Evolutionary conservation across 805 yeast genomes (phyloP).

Genomic region (Ogataea philodendri): DNA sequence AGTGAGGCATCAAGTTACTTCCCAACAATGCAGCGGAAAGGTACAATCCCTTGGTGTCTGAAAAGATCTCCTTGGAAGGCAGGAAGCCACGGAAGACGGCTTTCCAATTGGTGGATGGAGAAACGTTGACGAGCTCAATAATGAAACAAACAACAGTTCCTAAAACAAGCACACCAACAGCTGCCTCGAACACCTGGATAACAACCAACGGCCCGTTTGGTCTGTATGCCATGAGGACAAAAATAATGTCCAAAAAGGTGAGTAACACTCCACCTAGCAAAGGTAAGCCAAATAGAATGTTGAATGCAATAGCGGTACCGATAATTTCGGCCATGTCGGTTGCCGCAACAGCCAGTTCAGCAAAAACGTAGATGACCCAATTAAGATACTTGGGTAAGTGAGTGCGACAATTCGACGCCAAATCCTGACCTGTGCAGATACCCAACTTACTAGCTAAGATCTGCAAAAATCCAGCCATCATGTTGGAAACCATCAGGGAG

Average conservation of each 20-base stretch:
- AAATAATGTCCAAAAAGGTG: constrained; percentile 81
- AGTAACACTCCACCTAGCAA: constrained; percentile 77
- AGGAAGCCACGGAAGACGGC: constrained; percentile 71
- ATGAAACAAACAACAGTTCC: constrained; percentile 86
- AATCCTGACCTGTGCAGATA: constrained; percentile 88
- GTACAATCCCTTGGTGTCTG: constrained; percentile 67
- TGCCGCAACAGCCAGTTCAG: constrained; percentile 90
- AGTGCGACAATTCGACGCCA: constrained; percentile 81
- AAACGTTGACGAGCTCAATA: constrained; percentile 70
- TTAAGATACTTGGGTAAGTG: constrained; percentile 66
- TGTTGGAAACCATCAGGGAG: constrained; percentile 72
- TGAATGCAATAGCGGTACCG: constrained; percentile 94
- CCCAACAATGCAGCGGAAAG: constrained; percentile 84
- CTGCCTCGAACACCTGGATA: constrained; percentile 75
- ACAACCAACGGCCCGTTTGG: constrained; percentile 79
- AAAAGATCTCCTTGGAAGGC: constrained; percentile 45
- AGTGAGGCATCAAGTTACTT: constrained; percentile 95
- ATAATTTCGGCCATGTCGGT: constrained; percentile 97
- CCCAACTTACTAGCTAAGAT: constrained; percentile 84
- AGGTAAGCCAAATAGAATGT: constrained; percentile 79
- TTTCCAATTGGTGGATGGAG: constrained; percentile 47
- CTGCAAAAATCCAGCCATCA: constrained; percentile 86
- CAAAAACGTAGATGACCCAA: constrained; percentile 63
- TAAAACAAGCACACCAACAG: constrained; percentile 73
- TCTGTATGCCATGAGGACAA: constrained; percentile 83